These are phyloP conservation scores for Dictyostelium intermedium DNA, from an alignment of 78 protist genomes.

Conservation along the genomic window DNA sequence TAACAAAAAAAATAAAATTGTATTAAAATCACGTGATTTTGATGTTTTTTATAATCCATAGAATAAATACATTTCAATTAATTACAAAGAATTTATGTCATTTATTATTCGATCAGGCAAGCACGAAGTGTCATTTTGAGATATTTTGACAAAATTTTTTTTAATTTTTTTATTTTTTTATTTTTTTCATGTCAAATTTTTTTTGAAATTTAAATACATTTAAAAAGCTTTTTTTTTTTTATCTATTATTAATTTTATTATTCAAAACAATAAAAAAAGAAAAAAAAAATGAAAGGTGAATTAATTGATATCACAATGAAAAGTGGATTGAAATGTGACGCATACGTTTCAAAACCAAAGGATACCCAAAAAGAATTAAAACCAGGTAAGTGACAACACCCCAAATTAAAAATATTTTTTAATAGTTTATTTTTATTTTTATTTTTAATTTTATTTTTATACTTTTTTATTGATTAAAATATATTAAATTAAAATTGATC, in stretches of 20 bases:
- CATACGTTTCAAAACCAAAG: constrained; percentile 32
- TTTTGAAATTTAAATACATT: too few species aligned
- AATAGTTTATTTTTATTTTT: too few species aligned
- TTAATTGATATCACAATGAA: constrained; percentile 29
- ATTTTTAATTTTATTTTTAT: too few species aligned
- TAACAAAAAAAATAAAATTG: too few species aligned
- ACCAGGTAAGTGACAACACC: neutral
- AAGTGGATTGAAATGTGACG: constrained; percentile 42
- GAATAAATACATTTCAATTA: neutral
- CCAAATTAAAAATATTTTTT: neutral
- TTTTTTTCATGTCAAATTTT: neutral
- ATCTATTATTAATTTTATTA: neutral
- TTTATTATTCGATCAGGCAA: neutral
- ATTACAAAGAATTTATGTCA: neutral
- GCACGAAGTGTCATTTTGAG: neutral
- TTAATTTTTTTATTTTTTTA: neutral
- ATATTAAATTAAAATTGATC: too few species aligned
- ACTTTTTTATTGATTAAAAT: too few species aligned
- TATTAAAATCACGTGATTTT: too few species aligned
- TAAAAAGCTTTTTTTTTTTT: neutral
- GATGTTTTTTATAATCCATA: too few species aligned
- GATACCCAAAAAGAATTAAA: neutral
- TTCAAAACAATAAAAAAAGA: neutral
- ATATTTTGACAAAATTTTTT: neutral
- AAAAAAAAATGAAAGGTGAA: neutral